phyloP scores from a whole-genome alignment of 176 grass and related monocot genomes.

The Cocos nucifera region DNA sequence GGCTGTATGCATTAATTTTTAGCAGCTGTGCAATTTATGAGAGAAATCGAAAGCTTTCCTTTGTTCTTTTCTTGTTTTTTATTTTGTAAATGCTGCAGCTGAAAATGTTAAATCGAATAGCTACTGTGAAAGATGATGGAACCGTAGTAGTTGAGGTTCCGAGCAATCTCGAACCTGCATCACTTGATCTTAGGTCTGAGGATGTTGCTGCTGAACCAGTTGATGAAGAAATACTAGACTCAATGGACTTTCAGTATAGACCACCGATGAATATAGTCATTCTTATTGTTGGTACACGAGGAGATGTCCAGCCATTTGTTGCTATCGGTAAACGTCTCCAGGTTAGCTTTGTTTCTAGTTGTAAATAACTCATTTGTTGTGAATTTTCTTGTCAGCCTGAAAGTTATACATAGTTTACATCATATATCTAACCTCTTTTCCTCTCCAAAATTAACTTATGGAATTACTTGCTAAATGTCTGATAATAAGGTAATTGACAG shows the following conservation, averaged over 20 bases:
- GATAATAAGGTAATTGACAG: no score
- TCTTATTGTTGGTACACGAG: slow-evolving; percentile 96
- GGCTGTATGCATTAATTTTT: background rate
- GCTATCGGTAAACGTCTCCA: slow-evolving; percentile 93
- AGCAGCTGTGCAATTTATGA: background rate
- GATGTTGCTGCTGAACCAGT: slow-evolving; percentile 34
- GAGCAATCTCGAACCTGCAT: slow-evolving; percentile 43
- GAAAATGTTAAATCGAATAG: slow-evolving; percentile 76
- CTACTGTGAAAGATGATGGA: slow-evolving; percentile 82
- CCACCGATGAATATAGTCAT: slow-evolving; percentile 91
- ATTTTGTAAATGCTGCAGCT: slow-evolving; percentile 50
- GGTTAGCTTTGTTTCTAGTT: slow-evolving; percentile 23
- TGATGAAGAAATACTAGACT: slow-evolving; percentile 52
- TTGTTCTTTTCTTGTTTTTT: background rate
- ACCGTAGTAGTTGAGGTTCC: slow-evolving; percentile 90
- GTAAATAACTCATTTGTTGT: no score
- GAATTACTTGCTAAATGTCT: no score
- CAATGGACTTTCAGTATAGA: slow-evolving; percentile 47
- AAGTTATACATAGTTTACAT: no score
- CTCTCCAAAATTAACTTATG: no score
- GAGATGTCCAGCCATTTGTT: slow-evolving; percentile 95
- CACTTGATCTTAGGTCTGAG: slow-evolving; percentile 21
- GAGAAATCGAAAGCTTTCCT: background rate
- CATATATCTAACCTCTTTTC: no score
- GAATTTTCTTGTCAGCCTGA: no score